Conservation (phyloP, 345 rosid genomes). For the Streptanthus diversifolius region DNA sequence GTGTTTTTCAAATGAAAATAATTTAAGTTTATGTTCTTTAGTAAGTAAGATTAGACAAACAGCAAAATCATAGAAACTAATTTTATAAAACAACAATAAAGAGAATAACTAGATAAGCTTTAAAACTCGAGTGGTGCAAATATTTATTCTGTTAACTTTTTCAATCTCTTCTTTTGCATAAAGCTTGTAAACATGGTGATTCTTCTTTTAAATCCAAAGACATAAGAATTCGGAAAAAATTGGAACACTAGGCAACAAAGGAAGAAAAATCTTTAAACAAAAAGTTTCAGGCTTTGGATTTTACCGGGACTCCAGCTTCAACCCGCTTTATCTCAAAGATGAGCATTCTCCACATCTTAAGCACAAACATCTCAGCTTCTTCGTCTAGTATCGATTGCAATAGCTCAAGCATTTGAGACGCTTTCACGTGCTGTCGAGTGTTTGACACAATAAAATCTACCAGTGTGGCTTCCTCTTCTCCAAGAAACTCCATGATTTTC, state of each 20-base stretch:
- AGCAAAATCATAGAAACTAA: background rate
- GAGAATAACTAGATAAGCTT: background rate
- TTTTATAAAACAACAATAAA: background rate
- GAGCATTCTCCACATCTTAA: conserved; percentile 99
- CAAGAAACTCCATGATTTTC: conserved; percentile 91
- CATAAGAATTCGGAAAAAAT: background rate
- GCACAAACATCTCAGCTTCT: conserved; percentile 98
- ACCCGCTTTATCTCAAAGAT: conserved; percentile 92
- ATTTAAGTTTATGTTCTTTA: background rate
- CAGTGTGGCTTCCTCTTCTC: conserved; percentile 87
- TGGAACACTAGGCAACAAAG: background rate
- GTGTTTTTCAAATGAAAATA: background rate
- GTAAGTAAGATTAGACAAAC: background rate
- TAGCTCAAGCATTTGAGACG: conserved; percentile 86
- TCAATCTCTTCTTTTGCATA: conserved; percentile 7
- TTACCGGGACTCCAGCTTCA: conserved; percentile 67
- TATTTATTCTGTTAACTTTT: conserved; percentile 6
- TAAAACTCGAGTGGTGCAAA: background rate
- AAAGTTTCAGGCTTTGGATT: conserved; percentile 49
- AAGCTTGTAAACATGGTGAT: conserved; percentile 24
- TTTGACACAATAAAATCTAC: conserved; percentile 85
- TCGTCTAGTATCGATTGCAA: conserved; percentile 84
- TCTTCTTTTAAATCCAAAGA: conserved; percentile 9
- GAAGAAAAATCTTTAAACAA: background rate
- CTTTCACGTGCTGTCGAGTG: conserved; percentile 81